phyloP scores from a whole-genome alignment of 257 asterid genomes.

The Craterostigma plantagineum region DNA sequence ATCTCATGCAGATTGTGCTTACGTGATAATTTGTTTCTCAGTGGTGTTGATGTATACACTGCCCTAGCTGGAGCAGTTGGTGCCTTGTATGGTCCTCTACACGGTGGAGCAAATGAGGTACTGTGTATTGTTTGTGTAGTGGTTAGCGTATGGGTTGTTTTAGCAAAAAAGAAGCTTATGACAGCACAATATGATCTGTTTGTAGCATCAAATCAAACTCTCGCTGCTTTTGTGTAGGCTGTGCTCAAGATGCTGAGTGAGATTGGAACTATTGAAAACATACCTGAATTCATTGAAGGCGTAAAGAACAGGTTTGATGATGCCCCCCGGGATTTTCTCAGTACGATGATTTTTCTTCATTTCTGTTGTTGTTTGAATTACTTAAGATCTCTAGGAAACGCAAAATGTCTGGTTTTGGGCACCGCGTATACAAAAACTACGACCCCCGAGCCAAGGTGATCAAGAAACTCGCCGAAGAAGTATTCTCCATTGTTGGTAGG shows the following conservation, averaged over 20 bases:
- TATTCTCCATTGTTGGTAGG: conserved; percentile 88
- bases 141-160: too few species aligned
- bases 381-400: conserved; percentile 49
- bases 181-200: too few species aligned
- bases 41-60: conserved; percentile 96
- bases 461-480: conserved; percentile 88
- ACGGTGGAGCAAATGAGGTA: conserved; percentile 99
- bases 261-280: conserved; percentile 74
- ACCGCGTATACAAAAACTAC: conserved; percentile 93
- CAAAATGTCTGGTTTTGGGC: conserved; percentile 98
- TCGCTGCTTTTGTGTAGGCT: conserved; percentile 56
- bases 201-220: too few species aligned
- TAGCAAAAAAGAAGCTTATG: too few species aligned
- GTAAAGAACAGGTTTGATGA: conserved; percentile 86
- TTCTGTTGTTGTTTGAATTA: not conserved
- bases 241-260: conserved; percentile 96
- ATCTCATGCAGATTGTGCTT: conserved; percentile 6
- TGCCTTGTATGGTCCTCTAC: conserved; percentile 97
- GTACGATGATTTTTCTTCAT: too few species aligned
- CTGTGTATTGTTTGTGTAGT: conserved; percentile 1
- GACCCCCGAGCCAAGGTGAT: conserved; percentile 98
- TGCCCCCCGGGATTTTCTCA: too few species aligned
- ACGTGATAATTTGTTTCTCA: conserved; percentile 17
- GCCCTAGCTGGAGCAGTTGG: conserved; percentile 99
- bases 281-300: conserved; percentile 89